Percentiles rank a stretch among this genome's conserved stretches.
phyloP scores from a whole-genome alignment of 805 yeast genomes.

The Kuraishia capsulata region DNA sequence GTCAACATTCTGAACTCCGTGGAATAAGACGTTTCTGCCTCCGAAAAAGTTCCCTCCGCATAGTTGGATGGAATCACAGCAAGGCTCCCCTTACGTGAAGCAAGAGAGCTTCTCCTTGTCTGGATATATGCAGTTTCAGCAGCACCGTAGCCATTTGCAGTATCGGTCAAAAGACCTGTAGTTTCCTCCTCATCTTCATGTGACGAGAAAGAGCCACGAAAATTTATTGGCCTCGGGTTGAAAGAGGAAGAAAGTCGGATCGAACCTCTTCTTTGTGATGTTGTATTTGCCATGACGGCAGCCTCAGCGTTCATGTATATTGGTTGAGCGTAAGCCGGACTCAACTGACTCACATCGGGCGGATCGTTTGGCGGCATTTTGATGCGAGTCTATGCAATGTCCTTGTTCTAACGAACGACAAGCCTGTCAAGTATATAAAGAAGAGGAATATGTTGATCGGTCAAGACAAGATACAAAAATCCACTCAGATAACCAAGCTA shows the following conservation, averaged over 20 bases:
- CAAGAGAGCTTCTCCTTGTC: slow-evolving; percentile 1
- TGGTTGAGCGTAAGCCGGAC: slow-evolving; percentile 1
- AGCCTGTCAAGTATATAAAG: too few relatives aligned
- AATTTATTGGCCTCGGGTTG: neutral
- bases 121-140: slow-evolving; percentile 1
- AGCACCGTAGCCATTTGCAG: slow-evolving; percentile 4
- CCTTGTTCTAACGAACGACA: too few relatives aligned
- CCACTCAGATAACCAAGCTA: too few relatives aligned
- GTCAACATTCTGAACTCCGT: slow-evolving; percentile 31
- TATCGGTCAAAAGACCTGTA: neutral
- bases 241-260: neutral
- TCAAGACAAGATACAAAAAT: too few relatives aligned
- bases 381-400: too few relatives aligned
- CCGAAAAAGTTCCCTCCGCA: slow-evolving; percentile 21
- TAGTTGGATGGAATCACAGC: slow-evolving; percentile 9
- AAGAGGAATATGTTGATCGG: too few relatives aligned
- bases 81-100: slow-evolving; percentile 1
- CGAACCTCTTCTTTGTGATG: slow-evolving; percentile 4
- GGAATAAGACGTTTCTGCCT: slow-evolving; percentile 30
- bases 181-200: neutral
- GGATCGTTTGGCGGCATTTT: too few relatives aligned
- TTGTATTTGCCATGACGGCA: slow-evolving; percentile 2
- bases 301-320: slow-evolving; percentile 2
- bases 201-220: slow-evolving; percentile 1
- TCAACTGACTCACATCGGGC: too few relatives aligned